phyloP scores from a whole-genome alignment of 2,329 filamentous ascomycete species.

The Cadophora sp. region DNA sequence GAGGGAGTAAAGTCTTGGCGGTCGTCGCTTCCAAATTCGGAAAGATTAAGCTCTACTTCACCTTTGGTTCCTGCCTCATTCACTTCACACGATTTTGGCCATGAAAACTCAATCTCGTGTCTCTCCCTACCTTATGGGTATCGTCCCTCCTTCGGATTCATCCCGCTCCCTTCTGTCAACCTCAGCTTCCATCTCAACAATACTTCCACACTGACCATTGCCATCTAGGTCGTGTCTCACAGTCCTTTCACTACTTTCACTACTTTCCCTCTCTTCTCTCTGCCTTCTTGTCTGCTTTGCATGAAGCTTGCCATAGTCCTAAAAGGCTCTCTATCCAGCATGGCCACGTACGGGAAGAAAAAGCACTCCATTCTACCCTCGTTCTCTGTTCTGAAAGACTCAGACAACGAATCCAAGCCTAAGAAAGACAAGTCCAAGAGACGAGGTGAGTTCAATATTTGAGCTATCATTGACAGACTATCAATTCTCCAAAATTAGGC shows the following conservation, averaged over 20 bases:
- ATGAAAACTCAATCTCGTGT: background rate
- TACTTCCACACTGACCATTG: background rate
- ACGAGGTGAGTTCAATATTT: slow-evolving; percentile 19
- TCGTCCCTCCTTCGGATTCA: background rate
- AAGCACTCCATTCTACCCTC: slow-evolving; percentile 35
- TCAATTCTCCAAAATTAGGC: background rate
- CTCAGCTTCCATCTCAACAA: background rate
- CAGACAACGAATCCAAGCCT: slow-evolving; percentile 15
- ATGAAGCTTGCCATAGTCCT: background rate
- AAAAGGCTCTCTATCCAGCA: background rate
- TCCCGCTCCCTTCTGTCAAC: background rate
- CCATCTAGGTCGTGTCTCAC: background rate
- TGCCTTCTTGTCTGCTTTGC: background rate
- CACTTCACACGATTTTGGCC: background rate
- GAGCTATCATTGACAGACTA: background rate
- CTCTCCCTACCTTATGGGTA: background rate
- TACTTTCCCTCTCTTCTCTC: background rate
- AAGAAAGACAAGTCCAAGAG: slow-evolving; percentile 21
- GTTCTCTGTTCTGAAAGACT: slow-evolving; percentile 31
- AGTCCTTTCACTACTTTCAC: background rate
- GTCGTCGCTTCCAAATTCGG: background rate
- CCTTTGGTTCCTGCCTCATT: slow-evolving; percentile 14
- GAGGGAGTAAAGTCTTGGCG: slow-evolving; percentile 7
- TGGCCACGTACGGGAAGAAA: slow-evolving; percentile 37
- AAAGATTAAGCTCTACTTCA: background rate